Percentiles rank a stretch among this genome's conserved stretches.
These are phyloP conservation scores for Colletotrichum noveboracense DNA, from an alignment of 2,329 filamentous ascomycete species.

Conservation along the genomic window DNA sequence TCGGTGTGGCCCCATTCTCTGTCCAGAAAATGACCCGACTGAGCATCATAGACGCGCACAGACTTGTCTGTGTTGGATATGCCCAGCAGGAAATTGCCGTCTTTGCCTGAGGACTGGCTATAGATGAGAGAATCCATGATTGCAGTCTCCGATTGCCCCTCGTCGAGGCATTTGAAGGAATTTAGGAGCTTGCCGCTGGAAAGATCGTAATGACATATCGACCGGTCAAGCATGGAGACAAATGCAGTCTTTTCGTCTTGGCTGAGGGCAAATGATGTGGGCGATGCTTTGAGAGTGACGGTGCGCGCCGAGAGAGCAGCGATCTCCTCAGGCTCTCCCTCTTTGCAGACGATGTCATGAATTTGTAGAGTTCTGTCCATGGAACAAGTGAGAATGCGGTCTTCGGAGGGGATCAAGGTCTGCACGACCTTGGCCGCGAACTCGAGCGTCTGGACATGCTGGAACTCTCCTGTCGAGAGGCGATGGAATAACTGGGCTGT, in stretches of 20 bases:
- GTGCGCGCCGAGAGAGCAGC: constrained; percentile 80
- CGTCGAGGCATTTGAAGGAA: constrained; percentile 84
- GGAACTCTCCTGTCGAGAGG: constrained; percentile 62
- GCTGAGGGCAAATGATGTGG: constrained; percentile 80
- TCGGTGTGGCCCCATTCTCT: constrained; percentile 96
- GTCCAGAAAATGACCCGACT: constrained; percentile 77
- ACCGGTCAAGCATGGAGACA: constrained; percentile 66
- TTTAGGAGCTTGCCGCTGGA: constrained; percentile 71
- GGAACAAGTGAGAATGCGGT: constrained; percentile 84
- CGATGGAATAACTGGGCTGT: constrained; percentile 89
- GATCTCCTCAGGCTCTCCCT: constrained; percentile 66
- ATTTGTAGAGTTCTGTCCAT: constrained; percentile 87
- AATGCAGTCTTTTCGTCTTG: constrained; percentile 64
- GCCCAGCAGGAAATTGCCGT: constrained; percentile 75
- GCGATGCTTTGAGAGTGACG: constrained; percentile 84
- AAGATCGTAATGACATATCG: constrained; percentile 66
- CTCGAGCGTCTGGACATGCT: constrained; percentile 90
- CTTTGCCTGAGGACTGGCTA: constrained; percentile 59
- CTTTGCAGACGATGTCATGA: constrained; percentile 76
- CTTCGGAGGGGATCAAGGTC: constrained; percentile 73
- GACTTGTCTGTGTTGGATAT: constrained; percentile 96
- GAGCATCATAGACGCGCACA: constrained; percentile 84
- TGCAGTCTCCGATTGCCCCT: constrained; percentile 80
- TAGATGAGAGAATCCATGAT: constrained; percentile 80
- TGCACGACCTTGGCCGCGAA: constrained; percentile 86